Evolutionary conservation across 2,329 filamentous ascomycete genomes (phyloP).

Genomic region (Claviceps digitariae): DNA sequence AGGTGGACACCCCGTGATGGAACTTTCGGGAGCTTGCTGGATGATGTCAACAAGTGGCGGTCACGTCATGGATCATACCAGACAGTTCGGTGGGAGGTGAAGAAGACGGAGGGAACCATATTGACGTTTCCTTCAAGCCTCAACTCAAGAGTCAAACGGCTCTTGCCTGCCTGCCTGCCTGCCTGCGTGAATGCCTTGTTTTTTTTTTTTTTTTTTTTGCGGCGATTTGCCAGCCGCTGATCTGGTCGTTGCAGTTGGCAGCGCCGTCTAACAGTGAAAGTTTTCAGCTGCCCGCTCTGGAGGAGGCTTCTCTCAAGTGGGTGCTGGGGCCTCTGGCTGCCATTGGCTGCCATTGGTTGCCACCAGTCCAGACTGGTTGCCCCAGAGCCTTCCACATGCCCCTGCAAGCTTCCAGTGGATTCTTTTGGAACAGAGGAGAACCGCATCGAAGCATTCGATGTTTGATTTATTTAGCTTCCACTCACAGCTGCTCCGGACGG

Average conservation of each 20-base stretch:
- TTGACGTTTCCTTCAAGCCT: too few relatives aligned
- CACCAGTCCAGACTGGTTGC: not conserved
- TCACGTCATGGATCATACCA: constrained; percentile 3
- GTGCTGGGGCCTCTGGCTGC: not conserved
- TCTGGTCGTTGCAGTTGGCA: too few relatives aligned
- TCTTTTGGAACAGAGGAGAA: constrained; percentile 30
- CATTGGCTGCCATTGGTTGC: not conserved
- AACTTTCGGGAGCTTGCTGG: constrained; percentile 14
- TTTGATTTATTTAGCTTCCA: constrained; percentile 25
- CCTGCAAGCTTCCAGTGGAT: constrained; percentile 23
- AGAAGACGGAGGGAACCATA: not conserved
- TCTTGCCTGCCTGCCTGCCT: too few relatives aligned
- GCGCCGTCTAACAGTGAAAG: too few relatives aligned
- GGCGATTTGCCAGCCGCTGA: not conserved
- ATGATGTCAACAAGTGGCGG: constrained; percentile 20
- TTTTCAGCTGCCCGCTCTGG: too few relatives aligned
- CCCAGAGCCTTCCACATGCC: constrained; percentile 18
- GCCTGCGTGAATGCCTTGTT: not conserved
- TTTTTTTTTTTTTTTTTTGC: too few relatives aligned
- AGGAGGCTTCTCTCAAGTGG: too few relatives aligned
- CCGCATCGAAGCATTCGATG: constrained; percentile 26
- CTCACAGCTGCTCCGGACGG: not conserved
- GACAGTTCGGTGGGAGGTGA: not conserved
- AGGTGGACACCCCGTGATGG: constrained; percentile 16
- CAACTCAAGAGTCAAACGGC: not conserved